Evolutionary conservation across 2,329 filamentous ascomycete genomes (phyloP).

Genomic region (Cryphonectria japonica): DNA sequence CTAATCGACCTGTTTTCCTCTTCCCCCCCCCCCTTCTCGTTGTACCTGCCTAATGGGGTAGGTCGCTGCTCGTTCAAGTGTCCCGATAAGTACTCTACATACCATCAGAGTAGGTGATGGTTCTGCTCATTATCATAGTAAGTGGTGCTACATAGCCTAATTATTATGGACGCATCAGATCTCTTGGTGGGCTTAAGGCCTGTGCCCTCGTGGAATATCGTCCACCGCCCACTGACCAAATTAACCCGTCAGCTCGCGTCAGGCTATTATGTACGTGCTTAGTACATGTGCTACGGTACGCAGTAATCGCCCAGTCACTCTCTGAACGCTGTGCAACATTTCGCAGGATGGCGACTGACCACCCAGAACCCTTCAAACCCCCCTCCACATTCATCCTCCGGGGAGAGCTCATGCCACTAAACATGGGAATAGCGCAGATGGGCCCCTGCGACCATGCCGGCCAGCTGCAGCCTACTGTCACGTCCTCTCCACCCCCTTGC

Average conservation of each 20-base stretch:
- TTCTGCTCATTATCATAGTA: background rate
- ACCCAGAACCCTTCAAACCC: background rate
- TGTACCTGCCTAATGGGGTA: constrained; percentile 19
- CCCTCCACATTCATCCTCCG: background rate
- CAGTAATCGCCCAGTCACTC: background rate
- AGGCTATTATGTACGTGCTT: background rate
- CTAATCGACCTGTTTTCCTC: background rate
- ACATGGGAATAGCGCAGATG: constrained; percentile 5
- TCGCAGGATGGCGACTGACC: background rate
- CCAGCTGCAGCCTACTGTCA: constrained; percentile 6
- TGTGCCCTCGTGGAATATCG: background rate
- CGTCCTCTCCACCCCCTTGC: background rate
- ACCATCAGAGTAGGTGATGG: background rate
- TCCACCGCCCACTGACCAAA: background rate
- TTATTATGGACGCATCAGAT: background rate
- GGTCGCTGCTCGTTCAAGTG: background rate
- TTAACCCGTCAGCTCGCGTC: background rate
- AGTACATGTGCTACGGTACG: background rate
- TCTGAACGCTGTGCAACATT: background rate
- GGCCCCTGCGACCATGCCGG: background rate
- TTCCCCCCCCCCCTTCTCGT: no score
- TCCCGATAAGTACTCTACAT: background rate
- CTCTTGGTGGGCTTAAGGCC: background rate
- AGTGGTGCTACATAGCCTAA: background rate
- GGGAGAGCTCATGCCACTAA: background rate